Base-by-base conservation (phyloP, 2,329 filamentous ascomycete genomes). In the Botryotinia calthae region DNA sequence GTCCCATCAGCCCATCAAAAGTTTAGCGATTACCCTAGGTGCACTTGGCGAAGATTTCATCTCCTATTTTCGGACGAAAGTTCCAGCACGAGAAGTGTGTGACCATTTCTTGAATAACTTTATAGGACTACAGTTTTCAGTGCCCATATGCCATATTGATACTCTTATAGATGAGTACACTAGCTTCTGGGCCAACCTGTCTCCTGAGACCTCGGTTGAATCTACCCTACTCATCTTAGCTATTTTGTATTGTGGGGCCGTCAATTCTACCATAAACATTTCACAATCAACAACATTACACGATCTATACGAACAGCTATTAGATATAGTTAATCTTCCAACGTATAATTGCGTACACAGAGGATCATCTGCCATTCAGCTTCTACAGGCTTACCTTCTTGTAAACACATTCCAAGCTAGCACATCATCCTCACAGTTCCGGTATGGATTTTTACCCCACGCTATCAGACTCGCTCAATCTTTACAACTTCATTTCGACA, bases 101-200 rank as follows among this genome's bases (percentile, higher is more conserved):
- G 61, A 63, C 25, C 61, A 63, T 63, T 63, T 63, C n/a, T 63
- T 63, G 37, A 37, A 63, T 37, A 63, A 42, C 40, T 63, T 63
- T n/a, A 40, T 63, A 9, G 25, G 14, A 6, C 40, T 63, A 44
- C 61, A 63, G 28, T 42, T 25, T 44, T 6, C 25, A 63, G 61
- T 63, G 25, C 61, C 61, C 9, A 62, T 62, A 40, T 62, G 59
- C 34, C 22, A 62, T 40, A 40, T 62, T 28, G 61, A 63, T 44
- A 63, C 37, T 44, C 37, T 63, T 18, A 28, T 28, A n/a, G 16
- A 63, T 63, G 61, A 42, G 37, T 63, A 42, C 25, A 44, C 25
- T 25, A 42, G 5, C 14, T 44, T 42, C 61, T 44, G 61, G 61
- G 8, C 61, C 7, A 44, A 28, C 12, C 14, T 44, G n/a, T 44